Evolutionary conservation across 257 asterid species (phyloP), one percentile per base, ranked within the genome.

Genomic region (Solanum chmielewskii): DNA sequence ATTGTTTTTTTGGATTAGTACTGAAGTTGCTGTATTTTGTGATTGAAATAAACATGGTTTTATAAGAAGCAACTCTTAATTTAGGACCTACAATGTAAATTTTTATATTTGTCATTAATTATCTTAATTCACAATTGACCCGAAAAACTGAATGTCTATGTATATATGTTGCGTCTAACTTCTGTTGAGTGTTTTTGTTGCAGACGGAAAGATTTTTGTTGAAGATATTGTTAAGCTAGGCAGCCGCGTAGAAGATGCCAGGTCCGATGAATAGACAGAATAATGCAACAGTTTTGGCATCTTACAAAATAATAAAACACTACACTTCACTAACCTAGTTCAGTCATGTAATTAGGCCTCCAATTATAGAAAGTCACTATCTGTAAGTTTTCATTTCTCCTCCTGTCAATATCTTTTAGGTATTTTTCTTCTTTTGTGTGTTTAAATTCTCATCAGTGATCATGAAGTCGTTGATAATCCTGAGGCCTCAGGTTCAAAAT

Each of bases 181-280:
- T 52, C 64, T 56, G 66, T 84, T 45, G 39, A 83, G 33, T 87
- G n/a, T 39, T 62, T 86, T 45, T 84, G 47, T 81, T 87, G 80
- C 96, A 94, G 98, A 96, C 87, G 99, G 98, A 31, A 96, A 96
- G 90, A 96, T 96, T 91, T 95, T 90, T 15, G 99, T 96, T 4
- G 96, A 95, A 90, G 98, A 95, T 90, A 96, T 94, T 33, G 99
- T 96, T 87, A 91, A 92, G 93, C 86, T 96, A 91, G 99, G 98
- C 82, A 92, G 95, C 85, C 94, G 95, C 13, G 70, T 89, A 33
- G 93, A 92, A 86, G 95, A 90, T 44, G 89, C 41, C 39, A 84
- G 88, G 83, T 71, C 87, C 31, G 4, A 47, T 8, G 87, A 80
- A 29, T 77, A 85, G 44, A 60, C 45, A 47, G 71, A 33, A 39